Base-by-base conservation (phyloP, 208 protist genomes). In the Leishmania lainsoni region DNA sequence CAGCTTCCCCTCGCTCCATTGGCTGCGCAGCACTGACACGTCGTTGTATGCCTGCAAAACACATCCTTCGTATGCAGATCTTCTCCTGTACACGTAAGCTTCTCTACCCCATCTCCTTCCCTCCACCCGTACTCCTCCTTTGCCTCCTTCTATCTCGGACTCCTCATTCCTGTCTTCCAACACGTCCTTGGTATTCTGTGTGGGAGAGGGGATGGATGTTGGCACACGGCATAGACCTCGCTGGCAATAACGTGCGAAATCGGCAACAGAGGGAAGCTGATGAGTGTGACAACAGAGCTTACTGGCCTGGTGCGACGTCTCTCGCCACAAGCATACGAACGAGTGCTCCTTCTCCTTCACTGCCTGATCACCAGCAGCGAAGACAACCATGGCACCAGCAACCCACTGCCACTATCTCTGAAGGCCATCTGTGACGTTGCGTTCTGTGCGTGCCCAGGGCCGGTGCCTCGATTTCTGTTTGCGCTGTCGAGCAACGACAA, bases 391-490 rank as follows among this genome's bases (percentile, higher is more conserved):
- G 17, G 12, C 17, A 59, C 51, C 78, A 56, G 65, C 35, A 76
- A 52, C 45, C 16, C 49, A 35, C 12, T 45, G 12, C 4, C 29
- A 1, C 81, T 93, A 1, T 91, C 81, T 5, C 61, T 85, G 61
- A 52, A 45, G 39, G 82, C 85, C 14, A 71, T 91, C 49, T 78
- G 70, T n/a, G 48, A 76, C 9, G 17, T 90, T n/a, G 63, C 91
- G 5, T 66, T 80, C 39, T 87, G 61, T 68, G 80, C 86, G 6
- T 90, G 83, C 58, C 86, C 90, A 0, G 83, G 83, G 0, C n/a
- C 74, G 1, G 68, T 82, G 20, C 86, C 87, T 12, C 85, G 90
- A 12, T 96, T 96, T 82, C 75, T 95, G 49, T 92, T 96, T 80
- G 89, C 85, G 8, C 78, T 91, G 16, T 89, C 86, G 9, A 88